A percentile compares a stretch with the other conserved stretches of the same genome.
These are phyloP conservation scores for Biscutella laevigata DNA, from an alignment of 441 rosid species.

Conservation along the genomic window DNA sequence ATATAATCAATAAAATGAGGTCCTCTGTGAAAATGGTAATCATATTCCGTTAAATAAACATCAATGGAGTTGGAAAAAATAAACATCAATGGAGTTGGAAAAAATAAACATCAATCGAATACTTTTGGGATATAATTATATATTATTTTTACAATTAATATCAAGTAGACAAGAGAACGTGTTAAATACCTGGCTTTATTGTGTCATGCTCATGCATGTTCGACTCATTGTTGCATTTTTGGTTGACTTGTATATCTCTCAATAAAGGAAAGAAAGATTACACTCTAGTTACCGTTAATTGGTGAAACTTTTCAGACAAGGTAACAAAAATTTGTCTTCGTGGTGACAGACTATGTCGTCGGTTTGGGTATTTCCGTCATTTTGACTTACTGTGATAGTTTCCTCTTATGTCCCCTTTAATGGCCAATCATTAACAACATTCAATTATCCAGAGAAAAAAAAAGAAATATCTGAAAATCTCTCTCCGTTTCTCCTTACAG, in stretches of 20 bases:
- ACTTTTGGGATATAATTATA: slow-evolving; percentile 1
- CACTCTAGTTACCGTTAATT: too few species aligned
- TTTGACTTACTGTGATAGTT: not conserved
- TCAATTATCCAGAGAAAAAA: slow-evolving; percentile 4
- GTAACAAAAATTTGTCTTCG: not conserved
- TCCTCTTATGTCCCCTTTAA: slow-evolving; percentile 6
- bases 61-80: too few species aligned
- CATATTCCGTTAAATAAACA: not conserved
- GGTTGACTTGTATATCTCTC: too few species aligned
- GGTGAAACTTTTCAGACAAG: too few species aligned
- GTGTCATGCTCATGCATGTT: slow-evolving; percentile 10
- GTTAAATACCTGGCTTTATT: slow-evolving; percentile 9
- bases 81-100: too few species aligned
- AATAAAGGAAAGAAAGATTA: too few species aligned
- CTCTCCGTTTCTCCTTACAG: not conserved
- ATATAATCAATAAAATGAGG: too few species aligned
- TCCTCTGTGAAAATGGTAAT: too few species aligned
- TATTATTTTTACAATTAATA: not conserved
- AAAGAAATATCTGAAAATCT: not conserved
- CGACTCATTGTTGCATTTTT: slow-evolving; percentile 8
- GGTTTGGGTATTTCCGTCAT: slow-evolving; percentile 14
- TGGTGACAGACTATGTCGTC: slow-evolving; percentile 9
- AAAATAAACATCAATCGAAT: not conserved
- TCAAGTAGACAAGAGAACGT: slow-evolving; percentile 10
- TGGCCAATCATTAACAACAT: slow-evolving; percentile 25